Conservation (phyloP, 257 asterid genomes). For the Ilex asprella region DNA sequence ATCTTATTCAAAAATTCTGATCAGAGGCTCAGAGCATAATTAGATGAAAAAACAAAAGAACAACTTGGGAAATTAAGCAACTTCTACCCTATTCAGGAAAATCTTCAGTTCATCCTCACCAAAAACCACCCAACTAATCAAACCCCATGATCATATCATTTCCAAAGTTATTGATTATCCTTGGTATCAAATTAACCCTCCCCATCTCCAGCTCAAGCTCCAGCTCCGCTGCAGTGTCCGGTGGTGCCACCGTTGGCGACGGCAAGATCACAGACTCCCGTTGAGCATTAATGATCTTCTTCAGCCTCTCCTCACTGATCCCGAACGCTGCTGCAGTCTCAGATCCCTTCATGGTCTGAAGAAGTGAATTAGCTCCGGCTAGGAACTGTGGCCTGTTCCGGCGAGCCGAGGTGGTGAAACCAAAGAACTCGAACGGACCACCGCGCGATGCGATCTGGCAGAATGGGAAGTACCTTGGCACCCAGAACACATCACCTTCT, state of each 20-base stretch:
- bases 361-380: slow-evolving; percentile 53
- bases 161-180: slow-evolving; percentile 29
- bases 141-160: slow-evolving; percentile 31
- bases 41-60: no score
- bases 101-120: no score
- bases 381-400: slow-evolving; percentile 77
- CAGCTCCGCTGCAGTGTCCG: neutral
- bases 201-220: neutral
- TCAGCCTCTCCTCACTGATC: slow-evolving; percentile 40
- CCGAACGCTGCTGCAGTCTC: slow-evolving; percentile 73
- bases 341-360: slow-evolving; percentile 50
- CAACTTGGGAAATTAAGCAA: no score
- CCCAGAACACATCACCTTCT: slow-evolving; percentile 73
- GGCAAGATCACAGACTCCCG: slow-evolving; percentile 50
- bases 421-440: slow-evolving; percentile 83
- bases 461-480: slow-evolving; percentile 79
- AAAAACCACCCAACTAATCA: slow-evolving; percentile 12
- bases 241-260: slow-evolving; percentile 39
- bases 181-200: slow-evolving; percentile 4
- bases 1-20: no score
- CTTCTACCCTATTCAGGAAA: no score
- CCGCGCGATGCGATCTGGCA: slow-evolving; percentile 82
- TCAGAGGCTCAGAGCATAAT: no score
- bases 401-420: slow-evolving; percentile 66
- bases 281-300: slow-evolving; percentile 38